Evolutionary conservation across 371 early-diverging fungal species (phyloP).

Genomic region (Lichtheimia corymbifera): DNA sequence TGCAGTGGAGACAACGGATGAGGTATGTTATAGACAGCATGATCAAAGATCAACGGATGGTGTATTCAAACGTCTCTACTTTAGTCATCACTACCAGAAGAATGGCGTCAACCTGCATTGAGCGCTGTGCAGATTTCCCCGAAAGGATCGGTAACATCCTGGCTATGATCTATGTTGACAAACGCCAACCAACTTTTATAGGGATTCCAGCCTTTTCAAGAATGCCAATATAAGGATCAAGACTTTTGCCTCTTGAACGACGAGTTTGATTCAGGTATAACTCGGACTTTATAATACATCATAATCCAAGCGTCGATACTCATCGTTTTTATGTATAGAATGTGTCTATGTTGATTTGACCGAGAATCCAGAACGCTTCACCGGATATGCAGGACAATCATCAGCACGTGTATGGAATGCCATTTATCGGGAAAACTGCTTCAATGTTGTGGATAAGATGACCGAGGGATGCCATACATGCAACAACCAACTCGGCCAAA

Average conservation of each 20-base stretch:
- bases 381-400: conserved; percentile 91
- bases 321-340: conserved; percentile 37
- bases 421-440: conserved; percentile 96
- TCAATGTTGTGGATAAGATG: conserved; percentile 72
- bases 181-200: conserved; percentile 12
- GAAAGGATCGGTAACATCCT: conserved; percentile 43
- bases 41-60: no score
- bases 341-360: conserved; percentile 87
- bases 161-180: background rate
- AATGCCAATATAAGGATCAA: conserved; percentile 69
- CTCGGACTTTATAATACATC: no score
- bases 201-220: conserved; percentile 54
- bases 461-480: conserved; percentile 54
- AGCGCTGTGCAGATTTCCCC: conserved; percentile 57
- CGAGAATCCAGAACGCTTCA: conserved; percentile 95
- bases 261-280: conserved; percentile 60
- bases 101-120: conserved; percentile 57
- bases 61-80: no score
- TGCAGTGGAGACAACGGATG: conserved; percentile 81
- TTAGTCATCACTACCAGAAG: conserved; percentile 40
- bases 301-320: background rate
- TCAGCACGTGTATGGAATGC: conserved; percentile 91
- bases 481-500: conserved; percentile 25
- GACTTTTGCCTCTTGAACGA: conserved; percentile 93
- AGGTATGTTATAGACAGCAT: conserved; percentile 37